Percentiles rank a stretch among this genome's conserved stretches.
These are phyloP conservation scores for Begonia loranthoides DNA, from an alignment of 306 rosid species.

Conservation along the genomic window DNA sequence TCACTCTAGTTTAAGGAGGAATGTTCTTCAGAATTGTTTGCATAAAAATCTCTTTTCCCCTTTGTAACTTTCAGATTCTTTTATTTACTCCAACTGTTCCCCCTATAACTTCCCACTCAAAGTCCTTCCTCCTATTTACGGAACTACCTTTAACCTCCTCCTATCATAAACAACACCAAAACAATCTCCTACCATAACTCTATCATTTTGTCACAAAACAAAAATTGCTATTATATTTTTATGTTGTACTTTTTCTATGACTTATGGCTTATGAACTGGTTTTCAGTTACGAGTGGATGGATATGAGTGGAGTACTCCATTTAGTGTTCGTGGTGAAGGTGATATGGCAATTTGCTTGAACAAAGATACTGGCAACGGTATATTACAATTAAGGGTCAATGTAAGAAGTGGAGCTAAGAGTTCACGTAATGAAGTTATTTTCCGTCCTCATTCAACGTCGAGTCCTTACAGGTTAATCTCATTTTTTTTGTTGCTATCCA, in stretches of 20 bases:
- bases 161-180: too few species aligned
- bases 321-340: constrained; percentile 74
- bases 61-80: too few species aligned
- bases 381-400: constrained; percentile 49
- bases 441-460: constrained; percentile 55
- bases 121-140: too few species aligned
- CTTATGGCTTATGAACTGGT: too few species aligned
- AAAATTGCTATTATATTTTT: background rate
- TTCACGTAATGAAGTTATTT: constrained; percentile 78
- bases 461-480: constrained; percentile 79
- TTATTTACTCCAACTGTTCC: too few species aligned
- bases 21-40: too few species aligned
- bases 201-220: constrained; percentile 5
- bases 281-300: constrained; percentile 74
- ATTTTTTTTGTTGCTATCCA: background rate
- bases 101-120: too few species aligned
- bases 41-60: too few species aligned
- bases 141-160: too few species aligned
- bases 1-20: too few species aligned
- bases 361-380: constrained; percentile 41
- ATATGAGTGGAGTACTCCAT: constrained; percentile 86
- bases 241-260: too few species aligned
- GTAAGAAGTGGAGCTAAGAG: constrained; percentile 88
- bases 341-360: constrained; percentile 62
- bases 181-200: too few species aligned